These are phyloP conservation scores for Teratosphaeria pseudoeucalypti DNA, from an alignment of 2,329 filamentous ascomycete genomes.

Conservation along the genomic window DNA sequence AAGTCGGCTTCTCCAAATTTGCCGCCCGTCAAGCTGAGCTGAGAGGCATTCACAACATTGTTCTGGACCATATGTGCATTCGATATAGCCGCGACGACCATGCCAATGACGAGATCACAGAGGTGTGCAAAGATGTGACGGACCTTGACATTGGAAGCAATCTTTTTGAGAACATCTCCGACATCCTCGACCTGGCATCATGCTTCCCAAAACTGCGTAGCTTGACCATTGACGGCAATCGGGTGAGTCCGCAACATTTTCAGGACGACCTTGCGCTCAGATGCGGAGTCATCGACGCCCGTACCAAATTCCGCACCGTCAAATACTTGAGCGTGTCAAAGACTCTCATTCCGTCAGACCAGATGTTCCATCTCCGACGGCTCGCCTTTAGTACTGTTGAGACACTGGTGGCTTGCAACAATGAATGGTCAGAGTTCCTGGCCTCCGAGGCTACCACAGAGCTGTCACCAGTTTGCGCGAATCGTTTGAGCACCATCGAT, in stretches of 20 bases:
- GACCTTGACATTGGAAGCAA: conserved; percentile 84
- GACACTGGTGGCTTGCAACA: conserved; percentile 32
- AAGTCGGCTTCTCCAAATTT: conserved; percentile 93
- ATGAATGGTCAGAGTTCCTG: conserved; percentile 2
- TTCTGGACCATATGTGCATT: conserved; percentile 69
- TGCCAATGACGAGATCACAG: conserved; percentile 39
- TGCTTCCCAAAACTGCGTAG: conserved; percentile 54
- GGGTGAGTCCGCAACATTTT: conserved; percentile 34
- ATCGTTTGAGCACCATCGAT: conserved; percentile 26
- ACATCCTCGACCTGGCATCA: conserved; percentile 60
- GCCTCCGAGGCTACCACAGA: not conserved
- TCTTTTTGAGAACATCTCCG: conserved; percentile 56
- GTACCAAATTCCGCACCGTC: conserved; percentile 3
- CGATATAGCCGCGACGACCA: conserved; percentile 12
- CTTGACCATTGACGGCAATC: conserved; percentile 48
- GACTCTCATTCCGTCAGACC: conserved; percentile 31
- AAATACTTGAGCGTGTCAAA: conserved; percentile 37
- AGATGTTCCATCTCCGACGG: conserved; percentile 31
- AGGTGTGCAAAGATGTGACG: conserved; percentile 47
- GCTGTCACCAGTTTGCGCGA: too few species aligned
- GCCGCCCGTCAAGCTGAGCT: conserved; percentile 67
- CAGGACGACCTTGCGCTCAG: not conserved
- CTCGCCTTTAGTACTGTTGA: conserved; percentile 46
- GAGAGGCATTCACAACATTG: conserved; percentile 65
- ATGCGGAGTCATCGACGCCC: not conserved